Evolutionary conservation across 1,284 basidiomycete genomes (phyloP).

Genomic region (Pascua sp.): DNA sequence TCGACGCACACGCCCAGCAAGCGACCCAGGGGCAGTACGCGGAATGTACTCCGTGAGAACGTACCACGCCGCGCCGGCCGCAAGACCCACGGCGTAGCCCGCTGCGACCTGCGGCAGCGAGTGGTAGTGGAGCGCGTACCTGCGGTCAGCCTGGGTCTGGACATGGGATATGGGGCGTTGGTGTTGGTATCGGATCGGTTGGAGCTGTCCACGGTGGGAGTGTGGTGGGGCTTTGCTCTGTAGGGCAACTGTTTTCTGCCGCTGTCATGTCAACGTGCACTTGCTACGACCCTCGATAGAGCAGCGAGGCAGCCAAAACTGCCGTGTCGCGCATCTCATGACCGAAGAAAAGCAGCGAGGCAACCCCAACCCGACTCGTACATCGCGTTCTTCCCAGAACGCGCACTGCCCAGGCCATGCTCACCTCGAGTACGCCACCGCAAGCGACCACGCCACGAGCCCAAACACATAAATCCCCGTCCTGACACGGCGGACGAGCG

Average conservation of each 20-base stretch:
- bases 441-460: conserved; percentile 36
- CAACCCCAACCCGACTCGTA: too few relatives aligned
- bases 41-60: conserved; percentile 36
- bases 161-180: too few relatives aligned
- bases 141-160: conserved; percentile 10
- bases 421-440: conserved; percentile 46
- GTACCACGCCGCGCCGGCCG: conserved; percentile 30
- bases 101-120: conserved; percentile 37
- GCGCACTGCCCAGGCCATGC: neutral
- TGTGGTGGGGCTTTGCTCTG: too few relatives aligned
- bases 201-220: too few relatives aligned
- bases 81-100: conserved; percentile 35
- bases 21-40: conserved; percentile 19
- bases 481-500: conserved; percentile 18
- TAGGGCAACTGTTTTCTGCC: too few relatives aligned
- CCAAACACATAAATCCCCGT: conserved; percentile 35
- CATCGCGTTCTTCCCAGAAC: too few relatives aligned
- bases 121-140: conserved; percentile 46
- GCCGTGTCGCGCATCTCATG: too few relatives aligned
- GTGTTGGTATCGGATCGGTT: too few relatives aligned
- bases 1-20: conserved; percentile 21
- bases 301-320: too few relatives aligned
- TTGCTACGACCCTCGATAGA: too few relatives aligned
- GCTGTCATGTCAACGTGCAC: too few relatives aligned
- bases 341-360: too few relatives aligned